These are phyloP conservation scores for Dictyostelium intermedium DNA, from an alignment of 78 protist species.

Conservation along the genomic window DNA sequence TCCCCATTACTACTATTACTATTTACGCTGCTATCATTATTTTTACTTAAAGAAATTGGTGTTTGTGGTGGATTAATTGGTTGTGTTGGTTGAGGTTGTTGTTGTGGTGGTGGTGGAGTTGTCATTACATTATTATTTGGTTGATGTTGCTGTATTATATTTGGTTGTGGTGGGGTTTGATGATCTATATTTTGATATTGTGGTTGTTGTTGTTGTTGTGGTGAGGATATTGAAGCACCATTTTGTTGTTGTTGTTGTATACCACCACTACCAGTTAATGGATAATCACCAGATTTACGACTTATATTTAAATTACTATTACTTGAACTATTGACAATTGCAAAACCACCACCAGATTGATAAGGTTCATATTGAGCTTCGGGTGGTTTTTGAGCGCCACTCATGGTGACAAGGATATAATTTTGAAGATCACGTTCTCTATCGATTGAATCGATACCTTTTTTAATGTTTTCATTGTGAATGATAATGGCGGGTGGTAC, in stretches of 20 bases:
- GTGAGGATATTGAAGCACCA: background rate
- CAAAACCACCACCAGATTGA: background rate
- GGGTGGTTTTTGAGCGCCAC: slow-evolving; percentile 68
- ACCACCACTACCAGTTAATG: background rate
- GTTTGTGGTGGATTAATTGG: background rate
- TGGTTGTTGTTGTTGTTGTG: background rate
- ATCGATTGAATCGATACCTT: slow-evolving; percentile 35
- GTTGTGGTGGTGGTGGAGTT: slow-evolving; percentile 1
- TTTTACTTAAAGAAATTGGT: slow-evolving; percentile 21
- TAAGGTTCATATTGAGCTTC: slow-evolving; percentile 77
- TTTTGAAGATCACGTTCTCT: slow-evolving; percentile 62
- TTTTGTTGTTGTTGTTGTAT: background rate
- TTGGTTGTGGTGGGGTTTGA: slow-evolving; percentile 6
- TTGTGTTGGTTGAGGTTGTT: background rate
- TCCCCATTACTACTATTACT: background rate
- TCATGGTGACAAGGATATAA: slow-evolving; percentile 33
- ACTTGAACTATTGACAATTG: background rate
- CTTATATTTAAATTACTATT: background rate
- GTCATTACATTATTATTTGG: background rate
- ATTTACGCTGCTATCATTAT: background rate
- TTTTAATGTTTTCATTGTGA: slow-evolving; percentile 37
- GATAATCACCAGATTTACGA: background rate
- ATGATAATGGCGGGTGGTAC: slow-evolving; percentile 15
- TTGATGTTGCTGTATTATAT: background rate
- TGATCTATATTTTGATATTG: slow-evolving; percentile 51